Evolutionary conservation across 495 filamentous ascomycete species (phyloP), one percentile per base, ranked within the genome.

Genomic region (Hypoxylon cercidicola): DNA sequence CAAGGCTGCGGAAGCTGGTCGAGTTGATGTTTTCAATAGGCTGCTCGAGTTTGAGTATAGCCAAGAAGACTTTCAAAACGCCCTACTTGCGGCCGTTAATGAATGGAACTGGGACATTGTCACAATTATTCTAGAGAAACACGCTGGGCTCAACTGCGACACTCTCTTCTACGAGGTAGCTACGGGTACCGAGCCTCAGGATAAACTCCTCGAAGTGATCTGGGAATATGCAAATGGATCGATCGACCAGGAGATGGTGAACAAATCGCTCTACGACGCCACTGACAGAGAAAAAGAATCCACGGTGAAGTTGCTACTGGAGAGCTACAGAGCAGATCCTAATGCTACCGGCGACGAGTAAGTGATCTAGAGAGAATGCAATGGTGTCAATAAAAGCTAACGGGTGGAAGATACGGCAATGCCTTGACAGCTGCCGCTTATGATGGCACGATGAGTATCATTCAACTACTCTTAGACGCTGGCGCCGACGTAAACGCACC

Each of bases 261-360:
- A 59, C 32, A n/a, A 66, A 1, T 66, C 65, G 16, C 65, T 75
- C 13, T 75, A 75, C 37, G 49, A 75, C 2, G 71, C 72, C 4
- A 73, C 72, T 4, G 72, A 75, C 43, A 62, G 52, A 30, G 71
- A 75, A 52, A 73, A 73, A 47, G 66, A 62, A 12, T 63, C 61
- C 0, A 75, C 72, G 1, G 72, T 73, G 0, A 51, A 67, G 35
- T 21, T 73, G n/a, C 66, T 75, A 21, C 53, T 74, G 15, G 59
- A 66, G 25, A 63, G 60, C 28, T 73, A 57, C 23, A 50, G 54
- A 18, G 72, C 69, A 10, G 52, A 72, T 13, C 68, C 72, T 3
- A 75, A 75, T 55, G 72, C 72, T 13, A 71, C 59, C 2, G 72
- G 72, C 20, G 46, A 66, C 51, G 68, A 72, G 71, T 75, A 62